phyloP scores from a whole-genome alignment of 352 stramenopile species.

The Globisporangium mamillatum region DNA sequence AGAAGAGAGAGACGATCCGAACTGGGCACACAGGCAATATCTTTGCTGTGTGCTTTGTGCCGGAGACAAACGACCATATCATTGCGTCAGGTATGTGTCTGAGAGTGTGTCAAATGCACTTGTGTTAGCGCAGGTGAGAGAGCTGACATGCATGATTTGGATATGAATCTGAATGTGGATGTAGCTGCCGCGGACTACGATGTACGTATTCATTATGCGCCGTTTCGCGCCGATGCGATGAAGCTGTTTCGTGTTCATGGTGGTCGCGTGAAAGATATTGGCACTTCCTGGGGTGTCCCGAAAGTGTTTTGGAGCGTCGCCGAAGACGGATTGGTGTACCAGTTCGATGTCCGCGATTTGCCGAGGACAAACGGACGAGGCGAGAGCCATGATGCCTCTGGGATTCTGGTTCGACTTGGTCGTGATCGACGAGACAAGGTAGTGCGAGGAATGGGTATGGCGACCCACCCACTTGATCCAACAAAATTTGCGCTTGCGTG shows the following conservation, averaged over 20 bases:
- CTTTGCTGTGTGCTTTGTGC: slow-evolving; percentile 86
- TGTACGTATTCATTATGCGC: slow-evolving; percentile 84
- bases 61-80: slow-evolving; percentile 75
- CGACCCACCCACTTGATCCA: slow-evolving; percentile 59
- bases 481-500: slow-evolving; percentile 73
- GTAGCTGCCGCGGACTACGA: slow-evolving; percentile 74
- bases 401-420: slow-evolving; percentile 65
- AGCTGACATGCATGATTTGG: not conserved
- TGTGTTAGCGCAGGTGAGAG: not conserved
- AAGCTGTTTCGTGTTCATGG: slow-evolving; percentile 69
- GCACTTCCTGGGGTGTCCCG: slow-evolving; percentile 52
- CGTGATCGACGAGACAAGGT: slow-evolving; percentile 39
- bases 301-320: slow-evolving; percentile 85
- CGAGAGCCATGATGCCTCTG: slow-evolving; percentile 36
- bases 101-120: not conserved
- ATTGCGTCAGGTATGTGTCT: slow-evolving; percentile 40
- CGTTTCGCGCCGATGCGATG: slow-evolving; percentile 59
- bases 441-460: slow-evolving; percentile 73
- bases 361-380: slow-evolving; percentile 32
- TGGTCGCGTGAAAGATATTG: slow-evolving; percentile 83
- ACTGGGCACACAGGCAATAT: slow-evolving; percentile 85
- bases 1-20: slow-evolving; percentile 51
- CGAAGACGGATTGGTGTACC: slow-evolving; percentile 82
- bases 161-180: not conserved
- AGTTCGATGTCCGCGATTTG: slow-evolving; percentile 76